Evolutionary conservation across 768 basidiomycete species (phyloP).

Genomic region (Dendrothele bispora): DNA sequence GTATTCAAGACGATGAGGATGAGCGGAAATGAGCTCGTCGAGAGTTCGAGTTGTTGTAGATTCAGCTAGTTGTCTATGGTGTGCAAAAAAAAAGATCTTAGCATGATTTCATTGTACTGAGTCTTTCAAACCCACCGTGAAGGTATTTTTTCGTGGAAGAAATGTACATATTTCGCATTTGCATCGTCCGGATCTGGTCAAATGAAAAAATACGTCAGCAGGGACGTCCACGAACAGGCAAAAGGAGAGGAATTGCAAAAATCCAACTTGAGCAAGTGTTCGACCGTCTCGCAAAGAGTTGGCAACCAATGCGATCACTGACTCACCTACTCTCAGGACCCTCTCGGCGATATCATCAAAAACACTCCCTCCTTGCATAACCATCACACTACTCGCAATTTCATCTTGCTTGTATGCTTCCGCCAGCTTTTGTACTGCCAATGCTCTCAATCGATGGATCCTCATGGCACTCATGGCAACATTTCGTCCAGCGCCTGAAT

Average conservation of each 20-base stretch:
- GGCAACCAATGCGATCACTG: not conserved
- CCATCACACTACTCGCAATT: slow-evolving; percentile 90
- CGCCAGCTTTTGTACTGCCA: slow-evolving; percentile 86
- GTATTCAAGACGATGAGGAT: slow-evolving; percentile 82
- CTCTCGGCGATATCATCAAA: slow-evolving; percentile 92
- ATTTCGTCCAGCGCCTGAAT: slow-evolving; percentile 59
- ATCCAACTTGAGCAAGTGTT: too few species aligned
- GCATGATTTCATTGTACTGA: too few species aligned
- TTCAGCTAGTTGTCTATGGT: slow-evolving; percentile 77
- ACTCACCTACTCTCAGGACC: slow-evolving; percentile 69
- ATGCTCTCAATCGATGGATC: slow-evolving; percentile 73
- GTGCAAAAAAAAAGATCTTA: slow-evolving; percentile 13
- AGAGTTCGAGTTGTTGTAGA: slow-evolving; percentile 77
- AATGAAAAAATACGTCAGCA: slow-evolving; percentile 6
- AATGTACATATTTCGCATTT: slow-evolving; percentile 87
- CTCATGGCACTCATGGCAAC: slow-evolving; percentile 85
- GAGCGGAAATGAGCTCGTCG: slow-evolving; percentile 71
- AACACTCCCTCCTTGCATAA: slow-evolving; percentile 92
- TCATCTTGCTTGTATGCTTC: slow-evolving; percentile 86
- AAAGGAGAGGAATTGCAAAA: not conserved
- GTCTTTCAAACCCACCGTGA: slow-evolving; percentile 70
- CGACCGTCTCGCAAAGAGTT: not conserved
- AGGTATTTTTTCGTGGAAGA: slow-evolving; percentile 94
- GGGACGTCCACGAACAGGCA: not conserved
- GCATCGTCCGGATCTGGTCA: slow-evolving; percentile 67